Base-by-base conservation (phyloP, 2,329 filamentous ascomycete species). In the Camillea tinctor region DNA sequence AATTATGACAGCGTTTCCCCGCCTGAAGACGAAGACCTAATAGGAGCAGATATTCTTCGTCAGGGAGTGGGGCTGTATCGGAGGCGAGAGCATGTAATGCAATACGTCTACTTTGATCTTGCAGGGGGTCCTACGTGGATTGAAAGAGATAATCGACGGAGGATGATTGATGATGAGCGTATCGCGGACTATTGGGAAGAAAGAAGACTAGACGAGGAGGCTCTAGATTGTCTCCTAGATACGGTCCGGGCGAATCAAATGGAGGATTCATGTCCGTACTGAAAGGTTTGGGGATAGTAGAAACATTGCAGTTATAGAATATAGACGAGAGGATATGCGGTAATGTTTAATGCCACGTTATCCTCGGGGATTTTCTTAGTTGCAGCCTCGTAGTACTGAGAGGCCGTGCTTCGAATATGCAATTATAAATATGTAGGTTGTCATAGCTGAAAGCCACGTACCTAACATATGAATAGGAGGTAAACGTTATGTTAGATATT, bases 1-100 rank as follows among this genome's bases (percentile, higher is more conserved):
- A 51, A 62, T 24, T 62, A 62, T 44, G 60, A 59, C 36, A 50
- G 54, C 50, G 56, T 51, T 19, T 30, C 49, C 19, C 60, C 59
- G n/a, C 36, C 54, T 11, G n/a, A 15, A 48, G 22, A 50, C 19
- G 48, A 30, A 36, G 15, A 15, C 20, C 22, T 22, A 11, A 4
- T 19, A 24, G 40, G 40, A 4, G n/a, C 17, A 4, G 30, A 55
- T 50, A 19, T 19, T 9, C n/a, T 55, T 19, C 8, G 23, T 13
- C 36, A 19, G 13, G 23, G 54, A 11, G 44, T 55, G 22, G 55
- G 55, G 2, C 7, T 57, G 15, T 23, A 52, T 24, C 55, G 48
- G n/a, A 51, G n/a, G 15, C 55, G 49, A 17, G 55, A 57, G 15
- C 48, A 57, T 19, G 23, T 57, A 9, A 19, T 57, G 11, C 48